phyloP scores from a whole-genome alignment of 306 rosid genomes.

The Quercus alba region DNA sequence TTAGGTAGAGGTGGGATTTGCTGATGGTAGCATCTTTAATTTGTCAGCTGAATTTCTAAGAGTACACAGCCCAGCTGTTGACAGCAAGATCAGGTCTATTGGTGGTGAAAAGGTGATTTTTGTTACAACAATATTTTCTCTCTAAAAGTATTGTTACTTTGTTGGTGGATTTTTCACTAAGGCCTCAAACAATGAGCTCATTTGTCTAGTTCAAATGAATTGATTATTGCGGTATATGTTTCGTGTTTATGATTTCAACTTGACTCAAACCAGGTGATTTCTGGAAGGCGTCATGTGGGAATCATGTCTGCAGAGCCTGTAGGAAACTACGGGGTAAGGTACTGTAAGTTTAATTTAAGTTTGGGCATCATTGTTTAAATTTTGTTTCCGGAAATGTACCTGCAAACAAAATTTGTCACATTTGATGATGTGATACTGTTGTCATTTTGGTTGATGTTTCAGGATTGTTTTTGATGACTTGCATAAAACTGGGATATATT shows the following conservation, averaged over 20 bases:
- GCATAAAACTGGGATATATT: slow-evolving; percentile 84
- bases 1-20: slow-evolving; percentile 72
- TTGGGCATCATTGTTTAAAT: neutral
- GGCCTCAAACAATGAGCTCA: too few relatives aligned
- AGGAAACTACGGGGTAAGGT: slow-evolving; percentile 96
- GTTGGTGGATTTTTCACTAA: neutral
- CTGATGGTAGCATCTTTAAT: slow-evolving; percentile 54
- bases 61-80: slow-evolving; percentile 81
- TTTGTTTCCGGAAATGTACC: neutral
- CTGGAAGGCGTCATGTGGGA: slow-evolving; percentile 70
- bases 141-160: neutral
- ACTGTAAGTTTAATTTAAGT: slow-evolving; percentile 18
- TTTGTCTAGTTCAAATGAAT: too few relatives aligned
- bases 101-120: slow-evolving; percentile 77
- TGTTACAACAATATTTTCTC: neutral
- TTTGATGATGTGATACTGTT: neutral
- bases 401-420: neutral
- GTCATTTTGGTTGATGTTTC: slow-evolving; percentile 25
- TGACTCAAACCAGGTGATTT: slow-evolving; percentile 51
- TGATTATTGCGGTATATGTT: neutral
- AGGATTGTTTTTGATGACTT: slow-evolving; percentile 84
- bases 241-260: slow-evolving; percentile 1
- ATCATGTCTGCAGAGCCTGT: slow-evolving; percentile 86
- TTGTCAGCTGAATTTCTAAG: slow-evolving; percentile 85
- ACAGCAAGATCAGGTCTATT: slow-evolving; percentile 72